Base-by-base conservation (phyloP, 345 rosid genomes). In the Luvunga scandens region DNA sequence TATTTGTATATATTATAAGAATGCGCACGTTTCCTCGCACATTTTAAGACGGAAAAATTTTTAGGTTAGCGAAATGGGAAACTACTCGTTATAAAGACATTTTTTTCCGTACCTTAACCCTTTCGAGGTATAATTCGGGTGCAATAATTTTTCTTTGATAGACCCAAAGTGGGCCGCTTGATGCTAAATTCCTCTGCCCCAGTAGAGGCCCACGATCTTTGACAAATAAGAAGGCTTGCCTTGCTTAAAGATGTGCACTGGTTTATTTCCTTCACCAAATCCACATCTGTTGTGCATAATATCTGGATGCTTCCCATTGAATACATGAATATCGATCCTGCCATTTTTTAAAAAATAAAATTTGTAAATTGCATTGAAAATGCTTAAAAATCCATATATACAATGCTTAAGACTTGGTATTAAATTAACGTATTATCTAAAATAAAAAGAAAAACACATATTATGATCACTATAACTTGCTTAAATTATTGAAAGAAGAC, bases 171-270 rank as follows among this genome's bases (percentile, higher is more conserved):
- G 83, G 74, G 33, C 91, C 91, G 19, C 81, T 84, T 7, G 91
- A 81, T 2, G 89, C 65, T 5, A 86, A 7, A 80, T 89, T 88
- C 56, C 92, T 86, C 14, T 81, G 72, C 18, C 91, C 94, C 14
- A 91, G 71, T 30, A 89, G 72, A n/a, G 91, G 88, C 9, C 87
- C 90, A 9, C 74, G 68, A 59, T 89, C 89, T 77, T 82, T 83
- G 12, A 73, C 55, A 87, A 75, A 71, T 83, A 88, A 21, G 88
- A 66, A 62, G 92, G 91, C 71, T 89, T 89, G 48, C 94, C 91
- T 1, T 82, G 81, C 53, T 78, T 18, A 75, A 56, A 13, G 90
- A 85, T 2, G 85, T 85, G 77, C 71, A 77, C 21, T 75, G 73
- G 81, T 77, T 72, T 27, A 89, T 63, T 82, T 89, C 86, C 83